Evolutionary conservation across 202 grass and related monocot genomes (phyloP).

Genomic region (Digitaria exilis): DNA sequence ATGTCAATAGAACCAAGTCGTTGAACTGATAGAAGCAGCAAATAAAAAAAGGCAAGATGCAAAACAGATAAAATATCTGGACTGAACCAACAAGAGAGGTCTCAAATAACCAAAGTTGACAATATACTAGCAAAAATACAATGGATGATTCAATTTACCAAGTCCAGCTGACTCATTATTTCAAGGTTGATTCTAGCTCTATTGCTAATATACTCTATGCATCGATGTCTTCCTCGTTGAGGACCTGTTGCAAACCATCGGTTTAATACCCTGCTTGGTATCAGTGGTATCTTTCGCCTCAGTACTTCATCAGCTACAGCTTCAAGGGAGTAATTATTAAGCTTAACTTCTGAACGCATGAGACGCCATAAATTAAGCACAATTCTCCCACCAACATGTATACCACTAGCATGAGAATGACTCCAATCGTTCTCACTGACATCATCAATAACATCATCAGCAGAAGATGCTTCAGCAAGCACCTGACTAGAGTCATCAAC

Average conservation of each 20-base stretch:
- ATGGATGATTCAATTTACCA: constrained; percentile 58
- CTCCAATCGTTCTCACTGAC: constrained; percentile 65
- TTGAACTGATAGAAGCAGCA: constrained; percentile 15
- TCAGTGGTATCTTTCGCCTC: constrained; percentile 79
- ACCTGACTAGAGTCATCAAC: constrained; percentile 50
- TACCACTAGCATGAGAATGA: constrained; percentile 72
- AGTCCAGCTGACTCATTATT: constrained; percentile 89
- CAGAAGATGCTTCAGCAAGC: constrained; percentile 63
- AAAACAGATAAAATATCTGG: constrained; percentile 17
- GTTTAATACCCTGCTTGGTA: constrained; percentile 81
- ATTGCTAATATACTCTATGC: constrained; percentile 66
- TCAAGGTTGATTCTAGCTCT: constrained; percentile 78
- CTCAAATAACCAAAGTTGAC: constrained; percentile 17
- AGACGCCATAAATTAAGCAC: constrained; percentile 94
- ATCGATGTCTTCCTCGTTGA: constrained; percentile 66
- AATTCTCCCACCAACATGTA: constrained; percentile 94
- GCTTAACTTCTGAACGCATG: constrained; percentile 91
- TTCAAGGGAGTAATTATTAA: constrained; percentile 89
- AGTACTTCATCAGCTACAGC: constrained; percentile 89
- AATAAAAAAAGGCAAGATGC: constrained; percentile 22
- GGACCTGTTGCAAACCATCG: constrained; percentile 84
- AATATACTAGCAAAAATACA: constrained; percentile 33
- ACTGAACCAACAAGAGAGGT: constrained; percentile 11
- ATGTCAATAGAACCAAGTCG: constrained; percentile 30
- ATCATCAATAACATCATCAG: constrained; percentile 54